phyloP scores from a whole-genome alignment of 176 grass and related monocot species.

The Rhynchospora tenuis region DNA sequence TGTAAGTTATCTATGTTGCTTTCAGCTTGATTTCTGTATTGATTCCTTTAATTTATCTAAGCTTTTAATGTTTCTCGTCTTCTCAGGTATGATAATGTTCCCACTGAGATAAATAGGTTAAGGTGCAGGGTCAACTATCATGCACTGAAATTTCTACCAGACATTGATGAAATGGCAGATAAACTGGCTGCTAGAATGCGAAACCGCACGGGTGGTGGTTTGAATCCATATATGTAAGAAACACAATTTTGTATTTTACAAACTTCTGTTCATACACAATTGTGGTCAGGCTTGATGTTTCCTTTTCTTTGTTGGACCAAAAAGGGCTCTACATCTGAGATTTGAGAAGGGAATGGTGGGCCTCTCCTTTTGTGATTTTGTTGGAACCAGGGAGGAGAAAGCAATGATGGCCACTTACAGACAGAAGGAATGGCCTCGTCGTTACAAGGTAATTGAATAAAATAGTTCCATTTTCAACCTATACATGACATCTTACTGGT shows the following conservation, averaged over 20 bases:
- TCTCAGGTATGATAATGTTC: conserved; percentile 98
- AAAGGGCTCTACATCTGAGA: conserved; percentile 94
- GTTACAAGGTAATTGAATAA: conserved; percentile 59
- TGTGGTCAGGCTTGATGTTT: conserved; percentile 4
- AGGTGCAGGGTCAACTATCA: conserved; percentile 98
- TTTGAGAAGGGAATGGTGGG: conserved; percentile 99
- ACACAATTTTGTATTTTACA: not conserved
- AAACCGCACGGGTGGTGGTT: conserved; percentile 62
- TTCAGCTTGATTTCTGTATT: not conserved
- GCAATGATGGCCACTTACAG: conserved; percentile 92
- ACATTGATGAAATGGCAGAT: conserved; percentile 95
- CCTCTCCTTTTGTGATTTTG: conserved; percentile 97
- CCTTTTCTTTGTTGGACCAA: conserved; percentile 19
- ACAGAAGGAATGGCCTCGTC: conserved; percentile 88
- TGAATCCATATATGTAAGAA: conserved; percentile 86
- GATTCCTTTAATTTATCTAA: conserved; percentile 12
- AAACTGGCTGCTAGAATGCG: conserved; percentile 86
- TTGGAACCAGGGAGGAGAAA: conserved; percentile 90
- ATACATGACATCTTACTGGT: not conserved
- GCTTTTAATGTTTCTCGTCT: conserved; percentile 12
- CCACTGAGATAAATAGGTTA: conserved; percentile 88
- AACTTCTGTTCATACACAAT: not conserved
- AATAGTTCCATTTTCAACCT: not conserved
- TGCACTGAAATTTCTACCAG: conserved; percentile 94
- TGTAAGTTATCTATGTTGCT: conserved; percentile 27